Evolutionary conservation across 164 flowering plant genomes (phyloP).

Genomic region (Dillenia turbinata): DNA sequence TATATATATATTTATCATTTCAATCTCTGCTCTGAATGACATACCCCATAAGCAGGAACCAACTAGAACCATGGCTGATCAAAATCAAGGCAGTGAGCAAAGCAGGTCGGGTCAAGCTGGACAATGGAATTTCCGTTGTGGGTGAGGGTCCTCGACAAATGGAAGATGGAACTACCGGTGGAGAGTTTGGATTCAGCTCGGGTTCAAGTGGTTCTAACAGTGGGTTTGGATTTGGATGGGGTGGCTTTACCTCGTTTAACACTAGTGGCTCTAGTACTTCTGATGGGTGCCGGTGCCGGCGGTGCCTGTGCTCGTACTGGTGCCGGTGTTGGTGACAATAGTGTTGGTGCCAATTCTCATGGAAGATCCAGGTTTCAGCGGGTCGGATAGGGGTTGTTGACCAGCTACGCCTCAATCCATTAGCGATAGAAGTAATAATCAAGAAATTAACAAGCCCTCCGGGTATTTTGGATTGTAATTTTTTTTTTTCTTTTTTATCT

Average conservation of each 20-base stretch:
- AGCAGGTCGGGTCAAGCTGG: not conserved
- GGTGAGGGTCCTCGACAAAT: not conserved
- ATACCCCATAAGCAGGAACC: not conserved
- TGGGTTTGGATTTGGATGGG: constrained; percentile 2
- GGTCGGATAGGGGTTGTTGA: no score
- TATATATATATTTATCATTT: no score
- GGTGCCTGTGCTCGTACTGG: not conserved
- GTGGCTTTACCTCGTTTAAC: constrained; percentile 1
- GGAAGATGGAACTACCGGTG: constrained; percentile 6
- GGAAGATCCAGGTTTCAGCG: not conserved
- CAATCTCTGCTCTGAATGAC: no score
- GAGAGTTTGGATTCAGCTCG: constrained; percentile 1
- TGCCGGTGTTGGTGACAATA: not conserved
- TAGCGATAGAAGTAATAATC: no score
- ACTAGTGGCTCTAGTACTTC: not conserved
- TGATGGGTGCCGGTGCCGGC: not conserved
- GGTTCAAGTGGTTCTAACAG: constrained; percentile 1
- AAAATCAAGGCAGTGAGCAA: not conserved
- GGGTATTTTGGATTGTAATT: no score
- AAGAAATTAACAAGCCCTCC: no score
- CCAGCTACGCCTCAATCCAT: no score
- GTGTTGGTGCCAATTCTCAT: not conserved
- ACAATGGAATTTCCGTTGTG: constrained; percentile 4
- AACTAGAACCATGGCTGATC: constrained; percentile 1
- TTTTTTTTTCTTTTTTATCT: no score